phyloP scores from a whole-genome alignment of 1,284 basidiomycete genomes.

The Trichosporon coremiiforme region DNA sequence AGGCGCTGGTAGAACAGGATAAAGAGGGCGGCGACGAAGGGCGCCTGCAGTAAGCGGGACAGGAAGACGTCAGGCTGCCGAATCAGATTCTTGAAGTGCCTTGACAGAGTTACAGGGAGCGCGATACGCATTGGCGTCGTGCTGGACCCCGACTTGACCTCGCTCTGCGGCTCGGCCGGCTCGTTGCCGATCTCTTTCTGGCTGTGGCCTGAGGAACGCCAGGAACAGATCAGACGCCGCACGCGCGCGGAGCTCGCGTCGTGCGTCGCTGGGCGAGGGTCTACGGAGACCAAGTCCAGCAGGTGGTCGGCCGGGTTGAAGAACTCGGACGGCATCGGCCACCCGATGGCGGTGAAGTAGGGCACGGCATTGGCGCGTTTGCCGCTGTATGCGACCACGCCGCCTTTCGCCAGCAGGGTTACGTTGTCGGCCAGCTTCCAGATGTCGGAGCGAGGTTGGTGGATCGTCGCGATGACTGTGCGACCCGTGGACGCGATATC shows the following conservation, averaged over 20 bases:
- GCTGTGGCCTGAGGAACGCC: slow-evolving; percentile 22
- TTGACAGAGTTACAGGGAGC: slow-evolving; percentile 53
- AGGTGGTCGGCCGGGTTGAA: slow-evolving; percentile 57
- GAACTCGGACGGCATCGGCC: slow-evolving; percentile 53
- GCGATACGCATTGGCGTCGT: slow-evolving; percentile 54
- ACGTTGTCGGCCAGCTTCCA: slow-evolving; percentile 59
- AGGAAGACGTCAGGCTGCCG: slow-evolving; percentile 55
- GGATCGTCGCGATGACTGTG: slow-evolving; percentile 62
- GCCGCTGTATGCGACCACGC: slow-evolving; percentile 54
- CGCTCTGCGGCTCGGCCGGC: not conserved
- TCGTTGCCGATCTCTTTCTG: slow-evolving; percentile 31
- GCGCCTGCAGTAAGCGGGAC: slow-evolving; percentile 53
- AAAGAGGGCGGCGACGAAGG: slow-evolving; percentile 54
- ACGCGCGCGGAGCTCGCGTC: slow-evolving; percentile 36
- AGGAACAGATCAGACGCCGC: slow-evolving; percentile 30
- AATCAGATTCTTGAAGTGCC: slow-evolving; percentile 56
- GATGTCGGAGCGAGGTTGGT: slow-evolving; percentile 63
- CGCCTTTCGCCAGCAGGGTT: slow-evolving; percentile 61
- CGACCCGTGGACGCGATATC: slow-evolving; percentile 61
- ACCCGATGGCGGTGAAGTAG: slow-evolving; percentile 51
- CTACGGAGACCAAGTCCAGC: slow-evolving; percentile 56
- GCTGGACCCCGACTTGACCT: slow-evolving; percentile 30
- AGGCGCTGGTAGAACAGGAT: slow-evolving; percentile 57
- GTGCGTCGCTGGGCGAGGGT: slow-evolving; percentile 41
- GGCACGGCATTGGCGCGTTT: slow-evolving; percentile 43